Percentiles rank a stretch among this genome's conserved stretches.
These are phyloP conservation scores for Apiotrichum brassicae DNA, from an alignment of 1,284 basidiomycete genomes.

Conservation along the genomic window DNA sequence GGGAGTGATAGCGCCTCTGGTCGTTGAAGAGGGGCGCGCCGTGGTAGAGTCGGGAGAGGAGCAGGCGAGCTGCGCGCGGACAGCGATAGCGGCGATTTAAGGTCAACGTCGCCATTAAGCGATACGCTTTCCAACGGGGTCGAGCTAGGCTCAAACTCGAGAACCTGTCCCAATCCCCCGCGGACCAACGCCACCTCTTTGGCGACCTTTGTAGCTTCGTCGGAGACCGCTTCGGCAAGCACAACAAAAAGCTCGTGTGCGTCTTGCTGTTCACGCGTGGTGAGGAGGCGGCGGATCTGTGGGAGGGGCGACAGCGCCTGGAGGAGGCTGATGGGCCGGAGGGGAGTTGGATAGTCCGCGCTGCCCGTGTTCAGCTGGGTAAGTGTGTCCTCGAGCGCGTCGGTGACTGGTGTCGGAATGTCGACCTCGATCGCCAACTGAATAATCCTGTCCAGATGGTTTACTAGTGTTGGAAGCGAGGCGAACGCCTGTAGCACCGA, in stretches of 20 bases:
- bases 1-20: slow-evolving; percentile 28
- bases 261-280: slow-evolving; percentile 85
- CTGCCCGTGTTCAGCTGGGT: slow-evolving; percentile 68
- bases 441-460: slow-evolving; percentile 65
- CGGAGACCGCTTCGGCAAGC: slow-evolving; percentile 76
- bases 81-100: neutral
- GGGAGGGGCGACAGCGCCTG: slow-evolving; percentile 58
- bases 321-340: slow-evolving; percentile 66
- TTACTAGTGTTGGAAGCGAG: slow-evolving; percentile 68
- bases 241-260: slow-evolving; percentile 93
- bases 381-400: slow-evolving; percentile 64
- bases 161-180: slow-evolving; percentile 17
- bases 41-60: neutral
- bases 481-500: slow-evolving; percentile 84
- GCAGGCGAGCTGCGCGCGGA: neutral
- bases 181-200: slow-evolving; percentile 27
- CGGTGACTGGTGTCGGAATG: slow-evolving; percentile 73
- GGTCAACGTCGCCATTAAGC: neutral
- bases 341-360: slow-evolving; percentile 52
- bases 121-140: neutral
- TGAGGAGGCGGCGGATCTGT: slow-evolving; percentile 61
- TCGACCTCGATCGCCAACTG: slow-evolving; percentile 66
- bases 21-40: slow-evolving; percentile 1
- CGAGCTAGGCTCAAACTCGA: slow-evolving; percentile 4
- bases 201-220: slow-evolving; percentile 55